Percentiles rank a stretch among this genome's conserved stretches.
phyloP scores from a whole-genome alignment of 176 grass and related monocot genomes.

The Rhynchospora tenuis region DNA sequence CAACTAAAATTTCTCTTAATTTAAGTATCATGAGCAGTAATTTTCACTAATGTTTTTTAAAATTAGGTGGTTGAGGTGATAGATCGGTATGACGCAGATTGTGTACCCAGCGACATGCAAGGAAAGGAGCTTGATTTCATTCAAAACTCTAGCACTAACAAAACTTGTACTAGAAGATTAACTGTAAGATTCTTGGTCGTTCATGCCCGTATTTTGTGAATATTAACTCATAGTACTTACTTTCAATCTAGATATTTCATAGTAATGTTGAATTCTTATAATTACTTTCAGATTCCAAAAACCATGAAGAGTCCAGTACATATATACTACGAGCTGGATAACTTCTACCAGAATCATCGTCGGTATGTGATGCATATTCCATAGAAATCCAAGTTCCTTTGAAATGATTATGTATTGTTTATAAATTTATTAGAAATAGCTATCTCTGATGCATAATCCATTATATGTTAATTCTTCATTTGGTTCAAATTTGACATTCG shows the following conservation, averaged over 20 bases:
- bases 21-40: neutral
- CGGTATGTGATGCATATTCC: slow-evolving; percentile 36
- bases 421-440: neutral
- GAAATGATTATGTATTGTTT: neutral
- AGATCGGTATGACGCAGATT: slow-evolving; percentile 55
- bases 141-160: slow-evolving; percentile 45
- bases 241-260: neutral
- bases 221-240: slow-evolving; percentile 2
- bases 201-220: neutral
- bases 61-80: slow-evolving; percentile 71
- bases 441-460: neutral
- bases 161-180: slow-evolving; percentile 61
- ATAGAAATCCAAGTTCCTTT: neutral
- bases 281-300: slow-evolving; percentile 62
- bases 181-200: slow-evolving; percentile 39
- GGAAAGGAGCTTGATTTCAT: slow-evolving; percentile 61
- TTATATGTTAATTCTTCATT: neutral
- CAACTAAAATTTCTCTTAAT: neutral
- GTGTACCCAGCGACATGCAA: slow-evolving; percentile 25
- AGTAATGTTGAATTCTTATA: neutral
- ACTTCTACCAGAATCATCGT: slow-evolving; percentile 93
- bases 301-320: slow-evolving; percentile 66
- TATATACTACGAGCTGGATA: slow-evolving; percentile 74
- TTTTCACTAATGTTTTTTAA: slow-evolving; percentile 17
- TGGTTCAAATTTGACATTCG: neutral